Base-by-base conservation (phyloP, 306 rosid species). In the Citrullus amarus region DNA sequence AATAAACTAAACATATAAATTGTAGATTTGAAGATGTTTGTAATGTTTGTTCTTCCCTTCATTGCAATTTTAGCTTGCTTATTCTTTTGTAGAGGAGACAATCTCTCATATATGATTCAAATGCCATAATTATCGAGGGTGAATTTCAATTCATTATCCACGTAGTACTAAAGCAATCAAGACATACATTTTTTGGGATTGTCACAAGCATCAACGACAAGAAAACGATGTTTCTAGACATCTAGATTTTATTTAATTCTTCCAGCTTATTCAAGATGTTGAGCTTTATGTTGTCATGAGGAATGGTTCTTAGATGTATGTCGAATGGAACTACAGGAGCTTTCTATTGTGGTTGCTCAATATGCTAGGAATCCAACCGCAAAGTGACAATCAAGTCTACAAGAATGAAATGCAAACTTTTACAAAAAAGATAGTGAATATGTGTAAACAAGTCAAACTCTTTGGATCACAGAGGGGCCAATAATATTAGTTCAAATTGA, bases 251-350 rank as follows among this genome's bases (percentile, higher is more conserved):
- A 86, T 93, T 5, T 83, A 79, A 79, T 93, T 93, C 82, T 82
- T 91, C 10, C 86, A 87, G 87, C 86, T 87, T 83, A 86, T 87
- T 54, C 88, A 91, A 80, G 90, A 88, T 51, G 97, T 88, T 41
- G 93, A 93, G 11, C 86, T 93, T 14, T 93, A 89, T 68, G 91
- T 78, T 8, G 76, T 89, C 77, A 94, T 93, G 56, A 81, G 98
- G 79, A 87, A 91, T 80, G 98, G 98, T 84, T 97, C 98, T 9
- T 93, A 86, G 82, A 88, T 91, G 46, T 88, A 90, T 85, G 79
- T 89, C 76, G 97, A 91, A 87, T 88, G 93, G 86, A 67, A 87
- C 16, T 91, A 90, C 5, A 97, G 96, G 69, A 97, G 96, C 79
- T 75, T 93, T n/a, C 95, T 93, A 60, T 89, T 32, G 3, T 32